Base-by-base conservation (phyloP, 495 filamentous ascomycete species). In the Massariosphaeria phaeospora region DNA sequence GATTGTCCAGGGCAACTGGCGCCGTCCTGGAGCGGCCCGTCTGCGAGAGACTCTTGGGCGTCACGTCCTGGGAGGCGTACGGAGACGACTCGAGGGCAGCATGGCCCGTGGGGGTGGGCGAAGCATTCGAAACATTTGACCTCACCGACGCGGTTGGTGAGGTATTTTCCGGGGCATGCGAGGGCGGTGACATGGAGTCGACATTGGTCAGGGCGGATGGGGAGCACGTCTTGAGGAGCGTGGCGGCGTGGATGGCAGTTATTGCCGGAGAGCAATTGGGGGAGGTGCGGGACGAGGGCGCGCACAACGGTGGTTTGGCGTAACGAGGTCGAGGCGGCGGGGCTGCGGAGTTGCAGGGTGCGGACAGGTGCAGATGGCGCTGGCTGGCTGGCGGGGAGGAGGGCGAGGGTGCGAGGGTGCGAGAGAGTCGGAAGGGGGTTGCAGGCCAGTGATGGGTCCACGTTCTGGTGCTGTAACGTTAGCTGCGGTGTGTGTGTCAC, bases 181-280 rank as follows among this genome's bases (percentile, higher is more conserved):
- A 59, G 51, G 53, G 49, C 18, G 46, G 29, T 50, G 63, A 66
- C 63, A 66, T 66, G 63, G 61, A 61, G 49, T 52, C 60, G 56
- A 66, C 63, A 66, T 66, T 66, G 63, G 63, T 64, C 52, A 64
- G 47, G 55, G 49, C 63, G 61, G 52, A 53, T 54, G 52, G 42
- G 40, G 44, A 35, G 52, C 20, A 26, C 1, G 51, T 18, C n/a
- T 53, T 30, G 13, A 23, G 46, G 56, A 17, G 61, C 55, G 55
- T 59, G 60, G 54, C 38, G 27, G 42, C 46, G 33, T 44, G 61
- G 25, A 8, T 63, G 61, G 55, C 50, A 59, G 51, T 46, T 55
- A 63, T 63, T 47, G 52, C 55, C 55, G 55, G 38, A 44, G 36
- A 23, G 23, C 17, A 44, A 10, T 34, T 20, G 23, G 25, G 15